phyloP scores from a whole-genome alignment of 805 yeast genomes.

The Starmerella floricola region DNA sequence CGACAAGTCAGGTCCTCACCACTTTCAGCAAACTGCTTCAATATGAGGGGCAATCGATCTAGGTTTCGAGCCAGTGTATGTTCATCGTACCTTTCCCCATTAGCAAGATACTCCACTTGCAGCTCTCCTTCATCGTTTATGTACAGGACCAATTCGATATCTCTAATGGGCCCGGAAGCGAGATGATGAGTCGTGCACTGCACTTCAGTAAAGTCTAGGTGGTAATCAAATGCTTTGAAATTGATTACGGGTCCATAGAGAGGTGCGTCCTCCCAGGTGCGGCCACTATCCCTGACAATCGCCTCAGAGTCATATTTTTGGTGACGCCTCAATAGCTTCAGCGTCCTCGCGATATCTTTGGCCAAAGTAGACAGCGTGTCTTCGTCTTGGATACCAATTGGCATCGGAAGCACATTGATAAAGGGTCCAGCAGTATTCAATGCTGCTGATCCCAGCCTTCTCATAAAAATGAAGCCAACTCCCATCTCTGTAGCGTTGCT shows the following conservation, averaged over 20 bases:
- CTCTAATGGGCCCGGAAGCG: constrained; percentile 18
- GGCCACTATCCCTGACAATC: constrained; percentile 8
- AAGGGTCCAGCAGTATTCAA: constrained; percentile 12
- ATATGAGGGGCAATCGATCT: constrained; percentile 3
- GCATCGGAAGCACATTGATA: constrained; percentile 15
- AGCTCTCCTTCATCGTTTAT: neutral
- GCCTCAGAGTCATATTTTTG: constrained; percentile 13
- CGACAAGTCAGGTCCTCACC: neutral
- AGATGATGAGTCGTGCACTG: constrained; percentile 10
- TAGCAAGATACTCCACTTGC: constrained; percentile 14
- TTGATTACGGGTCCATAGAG: constrained; percentile 16
- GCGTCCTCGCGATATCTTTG: neutral
- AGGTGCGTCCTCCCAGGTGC: constrained; percentile 8
- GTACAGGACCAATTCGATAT: constrained; percentile 12
- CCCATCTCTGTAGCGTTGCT: constrained; percentile 4
- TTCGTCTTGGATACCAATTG: neutral
- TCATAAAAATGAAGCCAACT: constrained; percentile 15
- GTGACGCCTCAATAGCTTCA: constrained; percentile 8
- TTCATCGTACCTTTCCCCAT: constrained; percentile 8
- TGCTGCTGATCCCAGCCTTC: constrained; percentile 15
- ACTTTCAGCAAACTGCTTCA: constrained; percentile 3
- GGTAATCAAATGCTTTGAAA: constrained; percentile 14
- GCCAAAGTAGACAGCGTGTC: constrained; percentile 1
- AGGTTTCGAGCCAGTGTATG: constrained; percentile 4
- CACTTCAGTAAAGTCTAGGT: constrained; percentile 9